A percentile compares a stretch with the other conserved stretches of the same genome.
phyloP scores from a whole-genome alignment of 345 rosid genomes.

The Nasturtium officinale region DNA sequence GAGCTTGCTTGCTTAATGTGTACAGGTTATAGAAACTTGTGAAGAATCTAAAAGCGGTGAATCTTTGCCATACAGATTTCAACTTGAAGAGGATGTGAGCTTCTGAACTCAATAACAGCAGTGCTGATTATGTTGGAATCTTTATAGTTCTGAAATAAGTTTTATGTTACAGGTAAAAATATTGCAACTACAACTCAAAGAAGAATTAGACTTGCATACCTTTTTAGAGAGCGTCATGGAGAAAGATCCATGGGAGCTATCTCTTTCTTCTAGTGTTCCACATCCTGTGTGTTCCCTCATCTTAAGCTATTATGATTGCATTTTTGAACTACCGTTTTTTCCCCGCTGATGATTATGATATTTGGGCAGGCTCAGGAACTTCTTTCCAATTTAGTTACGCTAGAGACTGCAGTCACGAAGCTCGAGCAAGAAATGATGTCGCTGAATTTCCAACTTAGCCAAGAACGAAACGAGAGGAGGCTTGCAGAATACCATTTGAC shows the following conservation, averaged over 20 bases:
- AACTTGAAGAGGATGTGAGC: constrained; percentile 85
- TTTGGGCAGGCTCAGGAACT: constrained; percentile 70
- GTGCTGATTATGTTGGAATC: not conserved
- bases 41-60: constrained; percentile 47
- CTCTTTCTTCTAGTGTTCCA: constrained; percentile 55
- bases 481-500: constrained; percentile 76
- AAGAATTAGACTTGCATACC: constrained; percentile 68
- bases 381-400: constrained; percentile 59
- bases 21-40: constrained; percentile 50
- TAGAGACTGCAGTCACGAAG: constrained; percentile 70
- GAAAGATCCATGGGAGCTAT: constrained; percentile 56
- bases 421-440: constrained; percentile 84
- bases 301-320: constrained; percentile 16
- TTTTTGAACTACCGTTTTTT: not conserved
- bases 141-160: constrained; percentile 17
- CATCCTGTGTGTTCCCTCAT: constrained; percentile 51
- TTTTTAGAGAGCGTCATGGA: constrained; percentile 58
- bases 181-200: constrained; percentile 68
- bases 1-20: constrained; percentile 29
- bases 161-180: constrained; percentile 60
- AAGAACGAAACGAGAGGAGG: constrained; percentile 84
- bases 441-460: constrained; percentile 89
- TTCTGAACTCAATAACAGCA: constrained; percentile 22
- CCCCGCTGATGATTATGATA: constrained; percentile 23
- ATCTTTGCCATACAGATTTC: constrained; percentile 59